Conservation (phyloP, 305 asterid species). For the Withania somnifera region DNA sequence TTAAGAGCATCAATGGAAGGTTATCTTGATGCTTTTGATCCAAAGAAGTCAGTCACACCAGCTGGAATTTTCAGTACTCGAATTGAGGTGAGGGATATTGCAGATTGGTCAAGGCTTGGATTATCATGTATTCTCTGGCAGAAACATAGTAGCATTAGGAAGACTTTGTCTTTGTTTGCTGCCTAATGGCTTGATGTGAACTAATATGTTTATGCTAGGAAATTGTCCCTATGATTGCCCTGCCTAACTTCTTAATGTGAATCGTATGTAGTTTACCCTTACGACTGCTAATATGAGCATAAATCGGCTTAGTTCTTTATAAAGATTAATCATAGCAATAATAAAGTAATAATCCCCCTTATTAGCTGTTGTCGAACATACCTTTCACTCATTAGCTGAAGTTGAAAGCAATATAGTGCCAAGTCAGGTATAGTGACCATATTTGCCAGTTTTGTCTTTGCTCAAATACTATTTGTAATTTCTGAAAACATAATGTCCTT, state of each 20-base stretch:
- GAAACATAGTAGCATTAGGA: neutral
- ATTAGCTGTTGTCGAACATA: neutral
- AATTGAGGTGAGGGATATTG: conserved; percentile 47
- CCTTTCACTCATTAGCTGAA: neutral
- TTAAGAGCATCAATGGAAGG: conserved; percentile 84
- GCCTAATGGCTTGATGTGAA: neutral
- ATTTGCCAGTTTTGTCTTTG: neutral
- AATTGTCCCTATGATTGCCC: neutral
- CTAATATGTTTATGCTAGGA: neutral
- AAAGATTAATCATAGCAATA: neutral
- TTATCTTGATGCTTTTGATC: conserved; percentile 74
- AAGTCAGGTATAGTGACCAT: neutral
- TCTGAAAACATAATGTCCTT: conserved; percentile 1
- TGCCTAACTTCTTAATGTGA: neutral
- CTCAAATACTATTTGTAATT: neutral
- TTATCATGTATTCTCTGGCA: neutral
- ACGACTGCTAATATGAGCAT: neutral
- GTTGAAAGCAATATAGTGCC: neutral
- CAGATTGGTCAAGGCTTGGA: neutral
- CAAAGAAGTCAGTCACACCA: conserved; percentile 57
- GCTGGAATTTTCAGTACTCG: conserved; percentile 67
- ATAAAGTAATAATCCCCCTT: neutral
- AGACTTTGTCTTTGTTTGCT: neutral
- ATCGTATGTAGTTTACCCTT: neutral
- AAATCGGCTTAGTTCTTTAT: neutral